A percentile compares a stretch with the other conserved stretches of the same genome.
These are phyloP conservation scores for Paulownia fortunei DNA, from an alignment of 257 asterid species.

Conservation along the genomic window DNA sequence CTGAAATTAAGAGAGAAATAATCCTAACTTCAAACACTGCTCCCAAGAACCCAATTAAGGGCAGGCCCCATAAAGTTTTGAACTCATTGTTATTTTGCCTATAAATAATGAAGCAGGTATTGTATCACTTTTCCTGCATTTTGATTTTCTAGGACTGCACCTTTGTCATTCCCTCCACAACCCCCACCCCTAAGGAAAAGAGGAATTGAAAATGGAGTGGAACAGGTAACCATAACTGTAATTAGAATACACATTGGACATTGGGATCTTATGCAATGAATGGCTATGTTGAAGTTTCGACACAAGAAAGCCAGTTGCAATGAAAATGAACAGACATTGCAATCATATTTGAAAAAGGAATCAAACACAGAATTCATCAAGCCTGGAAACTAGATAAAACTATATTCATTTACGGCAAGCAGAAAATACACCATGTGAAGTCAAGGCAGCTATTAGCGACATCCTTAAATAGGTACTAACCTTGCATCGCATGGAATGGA, in stretches of 20 bases:
- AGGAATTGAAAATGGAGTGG: not conserved
- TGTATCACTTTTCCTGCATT: not conserved
- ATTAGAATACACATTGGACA: not conserved
- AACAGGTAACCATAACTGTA: not conserved
- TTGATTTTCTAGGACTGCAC: not conserved
- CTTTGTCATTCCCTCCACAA: not conserved
- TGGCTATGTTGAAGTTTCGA: not conserved
- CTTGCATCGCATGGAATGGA: constrained; percentile 87
- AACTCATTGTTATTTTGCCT: not conserved
- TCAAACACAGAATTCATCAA: constrained; percentile 2
- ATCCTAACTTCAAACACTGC: not conserved
- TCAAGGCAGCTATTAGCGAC: constrained; percentile 13
- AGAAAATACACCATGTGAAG: not conserved
- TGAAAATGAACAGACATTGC: not conserved
- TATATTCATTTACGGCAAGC: constrained; percentile 25
- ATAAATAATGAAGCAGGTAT: not conserved
- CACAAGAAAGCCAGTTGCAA: not conserved
- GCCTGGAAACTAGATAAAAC: constrained; percentile 10
- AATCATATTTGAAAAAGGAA: not conserved
- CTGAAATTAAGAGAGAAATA: not conserved
- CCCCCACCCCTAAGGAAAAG: no score
- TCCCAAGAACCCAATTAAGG: not conserved
- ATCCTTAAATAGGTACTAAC: constrained; percentile 48
- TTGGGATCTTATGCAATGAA: not conserved
- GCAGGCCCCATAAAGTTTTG: not conserved